Evolutionary conservation across 2,329 filamentous ascomycete genomes (phyloP), one percentile per base, ranked within the genome.

Genomic region (Calonectria crousiana): DNA sequence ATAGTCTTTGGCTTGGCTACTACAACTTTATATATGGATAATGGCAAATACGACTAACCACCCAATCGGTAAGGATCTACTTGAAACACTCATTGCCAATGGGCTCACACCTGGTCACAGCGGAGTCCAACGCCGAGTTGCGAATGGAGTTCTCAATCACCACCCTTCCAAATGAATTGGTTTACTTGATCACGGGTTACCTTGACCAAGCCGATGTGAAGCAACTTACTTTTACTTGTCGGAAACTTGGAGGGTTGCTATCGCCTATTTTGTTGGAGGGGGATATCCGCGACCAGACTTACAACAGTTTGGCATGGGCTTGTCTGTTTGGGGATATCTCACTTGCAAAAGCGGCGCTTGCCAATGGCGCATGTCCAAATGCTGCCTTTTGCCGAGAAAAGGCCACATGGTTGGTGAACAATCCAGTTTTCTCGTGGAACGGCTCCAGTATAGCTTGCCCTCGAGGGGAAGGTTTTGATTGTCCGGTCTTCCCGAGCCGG

Each of bases 291-390:
- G 60, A 52, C n/a, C 26, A 51, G 2, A 34, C n/a, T 18, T 73
- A 73, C 58, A 69, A 66, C 18, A 52, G 66, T 9, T 26, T 73
- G 23, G 65, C 66, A 11, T 73, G 71, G 71, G 71, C 71, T 13
- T 73, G 71, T 36, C 36, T 58, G 16, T 51, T 36, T 58, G 71
- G 71, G 3, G 36, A 73, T 44, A n/a, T 62, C 26, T 16, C n/a
- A 3, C 30, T 73, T 8, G 71, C 71, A 36, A 36, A 49, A n/a
- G 11, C 18, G 14, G 58, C 32, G 16, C 13, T 73, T 10, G 34
- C 13, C 2, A 30, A 26, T n/a, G 56, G 58, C 14, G 66, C 71
- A 4, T 49, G 23, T 18, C 56, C 66, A 18, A 67, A 69, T 44
- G 66, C 47, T 8, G 34, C 36, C 8, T 69, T 73, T 28, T 73